phyloP scores from a whole-genome alignment of 257 asterid genomes.

The Fraxinus pennsylvanica region DNA sequence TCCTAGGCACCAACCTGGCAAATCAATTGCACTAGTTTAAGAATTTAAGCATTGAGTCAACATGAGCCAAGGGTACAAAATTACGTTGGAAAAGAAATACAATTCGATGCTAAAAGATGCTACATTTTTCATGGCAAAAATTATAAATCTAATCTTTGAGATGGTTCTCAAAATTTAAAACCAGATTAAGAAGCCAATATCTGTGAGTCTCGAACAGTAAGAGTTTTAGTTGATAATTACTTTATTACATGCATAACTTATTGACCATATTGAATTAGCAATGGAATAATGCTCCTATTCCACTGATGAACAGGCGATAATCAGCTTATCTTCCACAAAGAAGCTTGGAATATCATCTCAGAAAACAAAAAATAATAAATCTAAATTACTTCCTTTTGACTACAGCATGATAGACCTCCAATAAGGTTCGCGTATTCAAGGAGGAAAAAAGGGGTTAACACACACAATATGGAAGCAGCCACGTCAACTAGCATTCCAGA shows the following conservation, averaged over 20 bases:
- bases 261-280: background rate
- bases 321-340: background rate
- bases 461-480: too few species aligned
- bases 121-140: background rate
- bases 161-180: background rate
- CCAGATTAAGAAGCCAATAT: background rate
- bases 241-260: background rate
- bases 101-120: background rate
- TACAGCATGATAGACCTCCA: too few species aligned
- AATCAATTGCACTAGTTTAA: background rate
- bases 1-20: background rate
- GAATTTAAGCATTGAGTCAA: constrained; percentile 1
- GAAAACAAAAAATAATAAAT: background rate
- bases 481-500: too few species aligned
- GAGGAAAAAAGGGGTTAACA: too few species aligned
- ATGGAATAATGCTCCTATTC: too few species aligned
- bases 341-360: background rate
- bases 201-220: background rate
- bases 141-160: background rate
- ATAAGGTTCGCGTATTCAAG: too few species aligned
- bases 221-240: background rate
- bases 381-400: background rate
- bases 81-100: background rate
- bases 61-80: constrained; percentile 16
- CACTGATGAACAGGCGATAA: background rate